These are phyloP conservation scores for Coccinonectria pachysandricola DNA, from an alignment of 2,329 filamentous ascomycete species.

Conservation along the genomic window DNA sequence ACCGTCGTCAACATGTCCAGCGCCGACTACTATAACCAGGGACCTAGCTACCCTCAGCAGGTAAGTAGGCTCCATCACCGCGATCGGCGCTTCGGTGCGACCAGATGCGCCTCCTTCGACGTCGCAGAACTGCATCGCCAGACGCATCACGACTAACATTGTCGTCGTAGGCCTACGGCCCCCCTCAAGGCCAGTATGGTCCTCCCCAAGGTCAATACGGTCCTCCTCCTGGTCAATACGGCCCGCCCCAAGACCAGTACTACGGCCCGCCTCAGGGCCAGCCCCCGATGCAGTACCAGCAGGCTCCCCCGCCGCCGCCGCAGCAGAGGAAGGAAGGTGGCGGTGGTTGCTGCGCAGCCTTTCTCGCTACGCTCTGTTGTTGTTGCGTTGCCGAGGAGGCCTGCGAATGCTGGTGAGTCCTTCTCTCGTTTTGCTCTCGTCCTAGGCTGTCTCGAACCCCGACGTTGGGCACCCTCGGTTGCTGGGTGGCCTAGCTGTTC, in stretches of 20 bases:
- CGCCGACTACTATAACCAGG: constrained; percentile 31
- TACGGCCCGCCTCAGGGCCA: constrained; percentile 27
- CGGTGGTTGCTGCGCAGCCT: constrained; percentile 34
- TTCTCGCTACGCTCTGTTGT: constrained; percentile 39
- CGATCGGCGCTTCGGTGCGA: background rate
- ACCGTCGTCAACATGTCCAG: constrained; percentile 29
- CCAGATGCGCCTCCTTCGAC: no score
- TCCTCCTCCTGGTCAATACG: constrained; percentile 21
- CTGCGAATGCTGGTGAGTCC: constrained; percentile 38
- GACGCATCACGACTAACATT: no score
- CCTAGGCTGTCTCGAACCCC: background rate
- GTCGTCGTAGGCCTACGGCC: constrained; percentile 24
- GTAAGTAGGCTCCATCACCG: constrained; percentile 19
- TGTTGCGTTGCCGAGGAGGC: constrained; percentile 40
- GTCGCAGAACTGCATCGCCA: no score
- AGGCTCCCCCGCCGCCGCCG: constrained; percentile 24
- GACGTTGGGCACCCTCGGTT: no score
- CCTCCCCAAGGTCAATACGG: constrained; percentile 19
- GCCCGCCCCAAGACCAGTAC: constrained; percentile 18
- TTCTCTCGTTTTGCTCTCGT: constrained; percentile 2
- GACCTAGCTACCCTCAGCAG: constrained; percentile 30
- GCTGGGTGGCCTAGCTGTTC: no score
- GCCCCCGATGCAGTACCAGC: constrained; percentile 35
- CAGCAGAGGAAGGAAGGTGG: constrained; percentile 25
- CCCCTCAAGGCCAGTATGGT: constrained; percentile 17